These are phyloP conservation scores for Sporisorium sorghi DNA, from an alignment of 1,284 basidiomycete species.

Conservation along the genomic window DNA sequence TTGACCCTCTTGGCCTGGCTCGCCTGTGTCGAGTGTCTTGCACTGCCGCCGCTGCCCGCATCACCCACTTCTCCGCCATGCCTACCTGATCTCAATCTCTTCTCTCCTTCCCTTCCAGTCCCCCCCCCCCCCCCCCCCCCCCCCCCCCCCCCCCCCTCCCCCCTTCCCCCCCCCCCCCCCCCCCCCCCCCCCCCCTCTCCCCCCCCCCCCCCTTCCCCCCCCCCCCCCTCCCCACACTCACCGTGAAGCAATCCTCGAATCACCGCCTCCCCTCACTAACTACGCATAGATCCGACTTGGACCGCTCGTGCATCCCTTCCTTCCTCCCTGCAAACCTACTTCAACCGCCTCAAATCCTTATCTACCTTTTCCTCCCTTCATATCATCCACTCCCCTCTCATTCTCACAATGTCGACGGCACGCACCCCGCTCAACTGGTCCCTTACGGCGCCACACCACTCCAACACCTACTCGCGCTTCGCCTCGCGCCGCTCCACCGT, in stretches of 20 bases:
- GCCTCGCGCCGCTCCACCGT: constrained; percentile 61
- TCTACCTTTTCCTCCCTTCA: background rate
- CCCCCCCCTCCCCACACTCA: background rate
- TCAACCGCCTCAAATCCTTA: background rate
- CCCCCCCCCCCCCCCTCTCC: too few species aligned
- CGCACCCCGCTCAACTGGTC: constrained; percentile 46
- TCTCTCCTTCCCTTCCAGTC: too few species aligned
- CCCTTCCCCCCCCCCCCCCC: too few species aligned
- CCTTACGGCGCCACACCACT: constrained; percentile 42
- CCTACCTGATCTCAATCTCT: too few species aligned
- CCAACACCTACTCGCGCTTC: constrained; percentile 47
- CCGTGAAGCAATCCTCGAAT: background rate
- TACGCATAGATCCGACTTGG: background rate
- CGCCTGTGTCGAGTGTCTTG: constrained; percentile 36
- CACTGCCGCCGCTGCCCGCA: too few species aligned
- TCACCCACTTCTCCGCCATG: too few species aligned
- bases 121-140: too few species aligned
- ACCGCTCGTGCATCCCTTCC: background rate
- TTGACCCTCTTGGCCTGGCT: constrained; percentile 2
- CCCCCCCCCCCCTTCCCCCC: constrained; percentile 5
- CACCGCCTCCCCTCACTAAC: background rate
- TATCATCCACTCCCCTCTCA: background rate
- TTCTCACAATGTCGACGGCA: constrained; percentile 8
- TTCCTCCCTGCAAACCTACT: background rate
- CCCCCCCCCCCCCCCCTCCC: too few species aligned